A percentile compares a stretch with the other conserved stretches of the same genome.
These are phyloP conservation scores for Penicillium samsonianum DNA, from an alignment of 495 filamentous ascomycete genomes.

Conservation along the genomic window DNA sequence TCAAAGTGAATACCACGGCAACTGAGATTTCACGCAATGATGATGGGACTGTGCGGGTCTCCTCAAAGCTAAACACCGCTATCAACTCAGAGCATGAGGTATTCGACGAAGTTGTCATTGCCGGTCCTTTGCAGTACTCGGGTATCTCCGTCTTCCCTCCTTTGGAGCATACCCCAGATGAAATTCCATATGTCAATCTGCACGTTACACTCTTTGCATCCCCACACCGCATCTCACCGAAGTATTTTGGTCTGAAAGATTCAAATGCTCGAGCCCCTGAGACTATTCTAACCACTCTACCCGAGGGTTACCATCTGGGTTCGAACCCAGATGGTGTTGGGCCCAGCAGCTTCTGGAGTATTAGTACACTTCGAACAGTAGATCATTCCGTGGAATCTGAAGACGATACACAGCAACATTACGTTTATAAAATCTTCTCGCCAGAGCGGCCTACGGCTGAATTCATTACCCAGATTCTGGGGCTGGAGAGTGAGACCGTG, in stretches of 20 bases:
- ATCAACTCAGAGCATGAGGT: slow-evolving; percentile 31
- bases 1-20: slow-evolving; percentile 73
- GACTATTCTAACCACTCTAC: slow-evolving; percentile 80
- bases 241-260: slow-evolving; percentile 65
- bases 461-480: slow-evolving; percentile 58
- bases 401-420: slow-evolving; percentile 54
- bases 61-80: slow-evolving; percentile 35
- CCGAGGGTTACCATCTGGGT: slow-evolving; percentile 52
- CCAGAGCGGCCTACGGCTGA: slow-evolving; percentile 62
- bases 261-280: slow-evolving; percentile 59
- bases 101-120: slow-evolving; percentile 82
- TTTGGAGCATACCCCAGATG: slow-evolving; percentile 58
- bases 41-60: slow-evolving; percentile 54
- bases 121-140: slow-evolving; percentile 74
- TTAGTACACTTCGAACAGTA: slow-evolving; percentile 71
- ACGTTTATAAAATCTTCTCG: slow-evolving; percentile 96
- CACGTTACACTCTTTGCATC: slow-evolving; percentile 90
- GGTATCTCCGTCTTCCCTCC: slow-evolving; percentile 58
- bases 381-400: slow-evolving; percentile 50
- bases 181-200: slow-evolving; percentile 77
- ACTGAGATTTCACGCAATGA: slow-evolving; percentile 53
- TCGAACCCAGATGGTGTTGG: slow-evolving; percentile 60
- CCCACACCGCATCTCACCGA: slow-evolving; percentile 63
- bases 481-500: slow-evolving; percentile 27
- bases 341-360: slow-evolving; percentile 78